Evolutionary conservation across 192 early-diverging fungal genomes (phyloP).

Genomic region (Podila epicladia): DNA sequence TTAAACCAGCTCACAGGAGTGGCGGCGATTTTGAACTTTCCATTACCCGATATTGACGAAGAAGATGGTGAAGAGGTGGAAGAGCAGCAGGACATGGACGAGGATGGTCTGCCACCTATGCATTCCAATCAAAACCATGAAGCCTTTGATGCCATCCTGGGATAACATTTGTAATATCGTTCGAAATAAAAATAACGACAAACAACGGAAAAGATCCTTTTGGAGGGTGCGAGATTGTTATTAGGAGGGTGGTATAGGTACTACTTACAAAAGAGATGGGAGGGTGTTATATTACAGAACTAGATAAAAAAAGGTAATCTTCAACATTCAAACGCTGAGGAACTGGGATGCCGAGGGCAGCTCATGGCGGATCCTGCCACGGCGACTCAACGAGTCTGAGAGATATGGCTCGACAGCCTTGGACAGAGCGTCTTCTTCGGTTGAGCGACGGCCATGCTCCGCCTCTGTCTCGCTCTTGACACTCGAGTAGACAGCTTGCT

Average conservation of each 20-base stretch:
- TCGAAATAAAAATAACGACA: not conserved
- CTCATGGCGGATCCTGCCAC: constrained; percentile 24
- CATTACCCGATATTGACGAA: constrained; percentile 87
- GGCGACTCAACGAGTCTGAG: constrained; percentile 46
- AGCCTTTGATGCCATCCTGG: constrained; percentile 29
- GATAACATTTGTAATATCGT: constrained; percentile 9
- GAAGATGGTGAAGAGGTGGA: constrained; percentile 60
- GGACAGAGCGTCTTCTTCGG: constrained; percentile 43
- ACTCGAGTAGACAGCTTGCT: constrained; percentile 13
- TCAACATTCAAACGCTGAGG: constrained; percentile 12
- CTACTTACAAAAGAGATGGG: not conserved
- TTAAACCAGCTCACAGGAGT: constrained; percentile 94
- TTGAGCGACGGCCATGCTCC: constrained; percentile 43
- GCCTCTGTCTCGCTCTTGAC: constrained; percentile 36
- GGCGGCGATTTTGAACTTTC: constrained; percentile 92
- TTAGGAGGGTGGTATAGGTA: not conserved
- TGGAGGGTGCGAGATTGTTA: not conserved
- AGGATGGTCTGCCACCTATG: constrained; percentile 29
- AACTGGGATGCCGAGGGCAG: constrained; percentile 23
- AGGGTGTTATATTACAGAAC: not conserved
- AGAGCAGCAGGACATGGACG: constrained; percentile 30
- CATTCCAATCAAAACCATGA: constrained; percentile 37
- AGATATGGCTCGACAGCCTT: constrained; percentile 49
- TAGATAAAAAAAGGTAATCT: not conserved
- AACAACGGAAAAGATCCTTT: not conserved